Conservation (phyloP, 1,139 yeast genomes). For the Yamadazyma aaseri region DNA sequence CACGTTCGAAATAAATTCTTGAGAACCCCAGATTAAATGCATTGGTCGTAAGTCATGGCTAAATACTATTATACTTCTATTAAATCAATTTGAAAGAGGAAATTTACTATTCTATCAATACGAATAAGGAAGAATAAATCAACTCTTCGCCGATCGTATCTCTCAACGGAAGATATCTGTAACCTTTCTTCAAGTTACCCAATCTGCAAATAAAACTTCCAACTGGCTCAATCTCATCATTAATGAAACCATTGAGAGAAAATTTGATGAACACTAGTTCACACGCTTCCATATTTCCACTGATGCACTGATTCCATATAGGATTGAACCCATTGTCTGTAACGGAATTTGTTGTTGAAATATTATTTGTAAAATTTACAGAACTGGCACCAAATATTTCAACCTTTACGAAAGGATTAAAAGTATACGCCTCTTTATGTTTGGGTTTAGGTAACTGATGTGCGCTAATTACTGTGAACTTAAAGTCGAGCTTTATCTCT, state of each 20-base stretch:
- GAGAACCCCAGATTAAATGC: background rate
- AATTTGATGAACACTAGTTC: slow-evolving; percentile 34
- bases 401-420: slow-evolving; percentile 59
- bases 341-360: slow-evolving; percentile 31
- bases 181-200: slow-evolving; percentile 65
- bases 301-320: slow-evolving; percentile 61
- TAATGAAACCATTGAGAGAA: slow-evolving; percentile 20
- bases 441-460: slow-evolving; percentile 78
- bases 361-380: slow-evolving; percentile 22
- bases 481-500: slow-evolving; percentile 29
- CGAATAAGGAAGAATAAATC: slow-evolving; percentile 74
- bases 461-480: slow-evolving; percentile 61
- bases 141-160: slow-evolving; percentile 81
- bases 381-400: slow-evolving; percentile 50
- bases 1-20: too few relatives aligned
- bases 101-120: slow-evolving; percentile 18
- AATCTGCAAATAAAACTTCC: slow-evolving; percentile 61
- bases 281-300: slow-evolving; percentile 40
- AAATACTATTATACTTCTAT: too few relatives aligned
- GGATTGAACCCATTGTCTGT: slow-evolving; percentile 82
- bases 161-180: slow-evolving; percentile 72
- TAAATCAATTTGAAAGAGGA: too few relatives aligned
- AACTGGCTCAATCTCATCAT: slow-evolving; percentile 36
- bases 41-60: too few relatives aligned
- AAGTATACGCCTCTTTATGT: slow-evolving; percentile 23